Evolutionary conservation across 768 basidiomycete genomes (phyloP).

Genomic region (Collybia nuda): DNA sequence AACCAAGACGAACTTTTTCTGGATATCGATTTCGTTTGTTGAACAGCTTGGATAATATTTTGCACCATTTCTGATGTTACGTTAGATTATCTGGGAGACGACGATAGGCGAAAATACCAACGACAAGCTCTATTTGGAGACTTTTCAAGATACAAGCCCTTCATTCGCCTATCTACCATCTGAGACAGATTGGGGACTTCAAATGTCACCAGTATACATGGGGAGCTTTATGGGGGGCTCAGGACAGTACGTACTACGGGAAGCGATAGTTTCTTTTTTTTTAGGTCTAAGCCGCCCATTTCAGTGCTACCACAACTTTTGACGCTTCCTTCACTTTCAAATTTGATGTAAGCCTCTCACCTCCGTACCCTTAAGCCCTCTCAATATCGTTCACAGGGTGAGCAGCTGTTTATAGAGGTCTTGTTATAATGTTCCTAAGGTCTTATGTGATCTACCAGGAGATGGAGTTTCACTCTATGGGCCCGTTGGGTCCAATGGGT

Average conservation of each 20-base stretch:
- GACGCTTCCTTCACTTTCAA: constrained; percentile 32
- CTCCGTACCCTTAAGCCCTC: background rate
- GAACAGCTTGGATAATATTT: background rate
- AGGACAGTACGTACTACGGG: constrained; percentile 31
- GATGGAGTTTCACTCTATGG: constrained; percentile 45
- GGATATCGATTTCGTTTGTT: constrained; percentile 51
- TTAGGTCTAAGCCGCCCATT: background rate
- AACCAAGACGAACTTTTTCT: constrained; percentile 27
- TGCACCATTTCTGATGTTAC: background rate
- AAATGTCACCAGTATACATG: constrained; percentile 15
- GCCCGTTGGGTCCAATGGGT: constrained; percentile 31
- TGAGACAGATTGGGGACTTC: constrained; percentile 30
- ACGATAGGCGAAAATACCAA: constrained; percentile 20
- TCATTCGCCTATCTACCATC: constrained; percentile 34
- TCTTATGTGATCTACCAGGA: constrained; percentile 21
- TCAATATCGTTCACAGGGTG: background rate
- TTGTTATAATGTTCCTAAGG: no score
- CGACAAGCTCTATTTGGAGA: constrained; percentile 22
- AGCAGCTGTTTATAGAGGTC: no score
- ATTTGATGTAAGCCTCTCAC: constrained; percentile 32
- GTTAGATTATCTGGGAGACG: constrained; percentile 31
- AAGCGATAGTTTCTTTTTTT: background rate
- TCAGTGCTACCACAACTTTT: constrained; percentile 30
- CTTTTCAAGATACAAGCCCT: constrained; percentile 33
- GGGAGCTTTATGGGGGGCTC: constrained; percentile 40